phyloP scores from a whole-genome alignment of 2,329 filamentous ascomycete species.

The Arachnomyces sp. region DNA sequence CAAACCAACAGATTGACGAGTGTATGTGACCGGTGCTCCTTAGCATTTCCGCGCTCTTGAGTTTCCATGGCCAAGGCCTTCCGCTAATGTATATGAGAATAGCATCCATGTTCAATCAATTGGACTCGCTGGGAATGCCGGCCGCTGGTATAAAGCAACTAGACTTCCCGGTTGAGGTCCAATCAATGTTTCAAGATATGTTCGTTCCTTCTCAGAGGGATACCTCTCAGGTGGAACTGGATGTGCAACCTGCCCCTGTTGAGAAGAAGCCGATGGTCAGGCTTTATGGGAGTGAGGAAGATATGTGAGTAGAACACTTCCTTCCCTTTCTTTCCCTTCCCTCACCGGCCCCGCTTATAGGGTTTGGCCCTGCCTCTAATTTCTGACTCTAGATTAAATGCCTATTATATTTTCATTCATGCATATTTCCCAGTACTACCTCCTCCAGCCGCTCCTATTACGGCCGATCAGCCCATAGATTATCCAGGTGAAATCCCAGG shows the following conservation, averaged over 20 bases:
- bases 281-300: slow-evolving; percentile 33
- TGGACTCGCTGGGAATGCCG: slow-evolving; percentile 33
- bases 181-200: slow-evolving; percentile 32
- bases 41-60: background rate
- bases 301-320: slow-evolving; percentile 27
- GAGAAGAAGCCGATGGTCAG: slow-evolving; percentile 27
- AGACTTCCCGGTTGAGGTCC: slow-evolving; percentile 30
- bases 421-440: slow-evolving; percentile 40
- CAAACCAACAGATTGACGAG: slow-evolving; percentile 23
- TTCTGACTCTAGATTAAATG: slow-evolving; percentile 41
- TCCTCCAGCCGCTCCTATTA: slow-evolving; percentile 24
- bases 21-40: slow-evolving; percentile 18
- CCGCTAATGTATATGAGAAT: slow-evolving; percentile 20
- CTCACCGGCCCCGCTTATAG: too few species aligned
- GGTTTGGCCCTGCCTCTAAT: too few species aligned
- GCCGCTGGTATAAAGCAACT: slow-evolving; percentile 33
- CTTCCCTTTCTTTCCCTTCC: background rate
- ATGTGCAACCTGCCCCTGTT: slow-evolving; percentile 21
- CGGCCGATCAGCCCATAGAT: slow-evolving; percentile 28
- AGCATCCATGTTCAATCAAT: slow-evolving; percentile 33
- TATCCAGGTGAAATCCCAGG: slow-evolving; percentile 22
- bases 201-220: slow-evolving; percentile 20
- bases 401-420: slow-evolving; percentile 41
- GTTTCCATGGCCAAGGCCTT: background rate
- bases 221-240: slow-evolving; percentile 21